Base-by-base conservation (phyloP, 2,329 filamentous ascomycete species). In the Aspergillus floridensis region DNA sequence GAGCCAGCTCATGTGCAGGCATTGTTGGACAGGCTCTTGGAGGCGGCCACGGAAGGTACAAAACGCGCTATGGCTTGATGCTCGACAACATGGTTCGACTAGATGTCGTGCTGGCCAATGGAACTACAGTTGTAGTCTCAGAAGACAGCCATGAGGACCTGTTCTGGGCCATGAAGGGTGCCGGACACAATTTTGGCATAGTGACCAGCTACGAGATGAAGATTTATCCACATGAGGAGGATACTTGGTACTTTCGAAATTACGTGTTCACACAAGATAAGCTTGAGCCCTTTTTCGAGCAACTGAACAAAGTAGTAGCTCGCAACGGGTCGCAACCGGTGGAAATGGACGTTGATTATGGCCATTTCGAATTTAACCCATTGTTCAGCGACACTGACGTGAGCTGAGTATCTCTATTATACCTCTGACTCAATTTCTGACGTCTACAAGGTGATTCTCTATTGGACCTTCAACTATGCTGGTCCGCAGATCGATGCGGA, bases 111-210 rank as follows among this genome's bases (percentile, higher is more conserved):
- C 54, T 60, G 16, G 63, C 62, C 14, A 48, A 55, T 46, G 81
- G 82, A 11, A 70, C 66, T 11, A 41, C 74, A 38, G 35, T 70
- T 11, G 76, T 72, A 1, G 70, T 79, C 0, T 69, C 79, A 14
- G 67, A 73, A 16, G 59, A 41, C 26, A 44, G 21, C 46, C 70
- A 73, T 6, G 75, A 77, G 0, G 80, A 84, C 29, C 72, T 84
- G 2, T 84, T 75, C 63, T 85, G 81, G 81, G 82, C 72, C 0
- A 74, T 84, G 62, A 71, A 72, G 55, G 82, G 82, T 4, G 82
- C 81, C 4, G 82, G 82, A 1, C 79, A 82, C 57, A 84, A 83
- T 68, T 84, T 84, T 60, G 82, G 82, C 29, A 75, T 84, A 4
- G 53, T 55, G 32, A 32, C 41, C 5, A 48, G 38, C 24, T 47